phyloP scores from a whole-genome alignment of 108 stramenopile genomes.

The Seminavis robusta region DNA sequence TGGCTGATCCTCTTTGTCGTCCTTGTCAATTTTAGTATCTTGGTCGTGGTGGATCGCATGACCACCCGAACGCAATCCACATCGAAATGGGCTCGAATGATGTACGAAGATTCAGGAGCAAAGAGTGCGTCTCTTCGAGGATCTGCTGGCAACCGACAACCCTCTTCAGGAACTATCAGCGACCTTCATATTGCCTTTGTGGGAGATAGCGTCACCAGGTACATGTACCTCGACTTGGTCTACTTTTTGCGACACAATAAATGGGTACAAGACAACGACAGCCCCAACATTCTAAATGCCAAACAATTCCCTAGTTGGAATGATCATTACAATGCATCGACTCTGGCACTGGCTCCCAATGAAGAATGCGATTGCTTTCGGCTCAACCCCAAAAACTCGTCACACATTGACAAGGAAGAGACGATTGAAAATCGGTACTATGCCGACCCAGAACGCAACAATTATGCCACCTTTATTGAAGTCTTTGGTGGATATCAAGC shows the following conservation, averaged over 20 bases:
- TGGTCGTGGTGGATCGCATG: no score
- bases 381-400: no score
- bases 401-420: not conserved
- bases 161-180: no score
- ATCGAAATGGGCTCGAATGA: no score
- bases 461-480: slow-evolving; percentile 12
- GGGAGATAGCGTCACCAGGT: slow-evolving; percentile 40
- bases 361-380: slow-evolving; percentile 30
- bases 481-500: slow-evolving; percentile 21
- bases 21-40: no score
- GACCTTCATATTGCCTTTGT: slow-evolving; percentile 25
- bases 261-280: not conserved
- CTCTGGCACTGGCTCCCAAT: slow-evolving; percentile 3
- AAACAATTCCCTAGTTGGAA: no score
- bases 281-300: not conserved
- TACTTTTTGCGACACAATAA: slow-evolving; percentile 4
- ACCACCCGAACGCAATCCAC: no score
- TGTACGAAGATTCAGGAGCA: no score
- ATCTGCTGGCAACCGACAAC: no score
- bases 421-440: slow-evolving; percentile 29
- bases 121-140: no score
- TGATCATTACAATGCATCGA: no score
- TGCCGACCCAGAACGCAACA: slow-evolving; percentile 1
- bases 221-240: slow-evolving; percentile 34
- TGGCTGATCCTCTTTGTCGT: no score